These are phyloP conservation scores for Agaricus subrufescens DNA, from an alignment of 768 basidiomycete species.

Conservation along the genomic window DNA sequence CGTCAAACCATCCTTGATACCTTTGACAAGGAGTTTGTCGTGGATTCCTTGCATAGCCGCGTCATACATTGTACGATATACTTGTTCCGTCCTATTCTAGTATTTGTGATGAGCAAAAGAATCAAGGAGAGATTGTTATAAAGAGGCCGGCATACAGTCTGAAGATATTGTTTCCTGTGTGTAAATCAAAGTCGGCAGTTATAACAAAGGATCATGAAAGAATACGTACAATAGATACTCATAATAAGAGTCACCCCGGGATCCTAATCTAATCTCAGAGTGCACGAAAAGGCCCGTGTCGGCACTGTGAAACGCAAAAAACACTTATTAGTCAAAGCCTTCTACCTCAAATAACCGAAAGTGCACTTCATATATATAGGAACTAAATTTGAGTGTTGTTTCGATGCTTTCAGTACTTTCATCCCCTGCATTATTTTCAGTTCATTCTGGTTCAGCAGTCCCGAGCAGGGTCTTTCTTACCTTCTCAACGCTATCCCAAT, in stretches of 20 bases:
- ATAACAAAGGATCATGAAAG: not conserved
- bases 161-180: conserved; percentile 72
- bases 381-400: conserved; percentile 63
- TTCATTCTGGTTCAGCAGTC: not conserved
- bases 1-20: conserved; percentile 49
- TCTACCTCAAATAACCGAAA: not conserved
- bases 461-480: conserved; percentile 27
- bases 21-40: conserved; percentile 62
- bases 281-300: conserved; percentile 44
- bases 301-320: not conserved
- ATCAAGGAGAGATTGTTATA: not conserved
- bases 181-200: not conserved
- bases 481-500: conserved; percentile 81
- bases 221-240: conserved; percentile 74
- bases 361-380: conserved; percentile 81
- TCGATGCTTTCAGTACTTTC: conserved; percentile 58
- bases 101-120: not conserved
- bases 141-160: conserved; percentile 49
- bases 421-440: conserved; percentile 39
- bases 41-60: conserved; percentile 81
- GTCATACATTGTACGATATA: conserved; percentile 89
- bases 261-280: conserved; percentile 86
- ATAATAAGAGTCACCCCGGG: conserved; percentile 90
- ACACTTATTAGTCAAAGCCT: not conserved
- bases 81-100: conserved; percentile 68